Base-by-base conservation (phyloP, 1,284 basidiomycete genomes). In the Ganoderma resinaceum region DNA sequence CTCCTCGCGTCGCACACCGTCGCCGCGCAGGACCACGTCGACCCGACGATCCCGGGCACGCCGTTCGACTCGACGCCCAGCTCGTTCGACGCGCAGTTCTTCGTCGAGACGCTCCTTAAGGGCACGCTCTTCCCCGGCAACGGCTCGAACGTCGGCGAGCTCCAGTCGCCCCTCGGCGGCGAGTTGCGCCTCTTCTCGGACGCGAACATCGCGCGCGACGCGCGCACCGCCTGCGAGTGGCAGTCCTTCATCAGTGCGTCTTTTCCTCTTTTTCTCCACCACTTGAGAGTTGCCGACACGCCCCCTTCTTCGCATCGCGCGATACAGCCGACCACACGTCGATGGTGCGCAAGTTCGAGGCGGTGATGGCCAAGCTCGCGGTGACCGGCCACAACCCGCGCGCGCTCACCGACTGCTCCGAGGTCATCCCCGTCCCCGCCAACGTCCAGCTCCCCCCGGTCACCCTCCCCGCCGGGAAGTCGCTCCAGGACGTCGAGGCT, bases 31-130 rank as follows among this genome's bases (percentile, higher is more conserved):
- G 81, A 82, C 68, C 70, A 78, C 40, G 78, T 82, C 52, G 81
- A 83, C 68, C 70, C 76, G 0, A 76, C 76, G 53, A 79, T 82
- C 77, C 74, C 11, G 43, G 49, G 80, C 38, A 75, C 79, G n/a
- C 82, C 82, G 2, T 82, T 84, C 72, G 82, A 83, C 69, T 82
- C 82, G 16, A 83, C 82, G 20, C 80, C 82, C 2, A 43, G 65
- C 38, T 57, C 58, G 0, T 82, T 84, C 67, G 82, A 84, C 72
- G 57, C 80, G 6, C 82, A 83, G 68, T 80, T 83, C 77, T 82
- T 82, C 73, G 69, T 83, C 46, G 82, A 84, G 76, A 78, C 78
- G 35, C 77, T 78, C 49, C 76, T 83, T 37, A 67, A 74, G 23
- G 81, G 80, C 29, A 76, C 70, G 0, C 55, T 59, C 3, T 81